Evolutionary conservation across 2,329 filamentous ascomycete genomes (phyloP), one percentile per base, ranked within the genome.

Genomic region (Pseudogymnoascus verrucosus): DNA sequence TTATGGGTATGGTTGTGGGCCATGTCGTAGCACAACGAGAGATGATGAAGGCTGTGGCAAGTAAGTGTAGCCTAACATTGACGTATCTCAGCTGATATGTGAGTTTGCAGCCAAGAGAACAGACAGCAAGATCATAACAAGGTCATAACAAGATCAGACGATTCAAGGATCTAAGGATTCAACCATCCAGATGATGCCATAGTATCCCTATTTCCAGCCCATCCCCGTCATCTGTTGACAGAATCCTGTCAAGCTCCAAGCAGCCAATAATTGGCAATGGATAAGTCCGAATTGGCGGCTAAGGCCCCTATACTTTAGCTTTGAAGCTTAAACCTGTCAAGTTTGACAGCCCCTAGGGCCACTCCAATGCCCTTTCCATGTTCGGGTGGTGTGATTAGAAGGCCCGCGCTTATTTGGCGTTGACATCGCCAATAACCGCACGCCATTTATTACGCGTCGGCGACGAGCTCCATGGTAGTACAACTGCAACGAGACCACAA

Each of bases 351-450:
- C 28, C 51, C 10, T 57, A 34, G 51, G 28, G 28, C 28, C 26
- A 34, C n/a, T 26, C 51, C 51, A 34, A 21, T 34, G 51, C 51
- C 51, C 51, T 21, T 34, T 57, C 51, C 28, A 6, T 57, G 26
- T 21, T 31, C n/a, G 8, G 28, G 51, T 57, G 51, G 51, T 57
- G 51, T 57, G 51, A 8, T 31, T 31, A 19, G 28, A 26, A 57
- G 28, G 21, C 28, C 51, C 51, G 51, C 51, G 51, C 51, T 57
- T 57, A 34, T 57, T 34, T 57, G 51, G 28, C 28, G 28, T 57
- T 57, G 51, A 57, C 51, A 5, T 57, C 28, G 51, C 51, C 51
- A 19, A 57, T 57, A 57, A 57, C 26, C 51, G 51, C 51, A 57
- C 28, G 26, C 51, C 51, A 57, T 21, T 28, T 12, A 16, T 57